Conservation (phyloP, 2,329 filamentous ascomycete species). For the Aspergillus piperis region DNA sequence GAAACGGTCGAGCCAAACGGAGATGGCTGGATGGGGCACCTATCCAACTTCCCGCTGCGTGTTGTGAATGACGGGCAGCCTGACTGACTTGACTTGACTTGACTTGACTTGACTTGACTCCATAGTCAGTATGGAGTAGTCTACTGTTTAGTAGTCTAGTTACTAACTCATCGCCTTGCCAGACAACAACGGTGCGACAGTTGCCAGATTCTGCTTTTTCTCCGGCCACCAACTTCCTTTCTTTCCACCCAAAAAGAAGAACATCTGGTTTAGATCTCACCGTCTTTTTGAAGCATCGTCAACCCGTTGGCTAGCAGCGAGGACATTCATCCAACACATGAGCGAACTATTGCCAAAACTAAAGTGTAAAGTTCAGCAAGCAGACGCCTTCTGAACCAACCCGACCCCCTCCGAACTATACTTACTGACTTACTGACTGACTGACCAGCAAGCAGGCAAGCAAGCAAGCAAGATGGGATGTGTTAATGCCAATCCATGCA, state of each 20-base stretch:
- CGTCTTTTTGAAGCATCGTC: not conserved
- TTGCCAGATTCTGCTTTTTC: not conserved
- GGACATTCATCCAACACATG: not conserved
- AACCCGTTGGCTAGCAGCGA: not conserved
- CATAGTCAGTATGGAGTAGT: too few species aligned
- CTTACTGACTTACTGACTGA: too few species aligned
- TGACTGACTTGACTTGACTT: not conserved
- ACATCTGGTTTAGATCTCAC: not conserved
- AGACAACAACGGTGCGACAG: not conserved
- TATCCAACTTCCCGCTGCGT: not conserved
- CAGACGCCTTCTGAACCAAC: slow-evolving; percentile 2
- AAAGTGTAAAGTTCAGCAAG: not conserved
- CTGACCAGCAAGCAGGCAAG: not conserved
- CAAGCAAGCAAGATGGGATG: not conserved
- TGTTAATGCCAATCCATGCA: too few species aligned
- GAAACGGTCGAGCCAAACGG: slow-evolving; percentile 9
- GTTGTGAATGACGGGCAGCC: not conserved
- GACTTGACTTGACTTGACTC: too few species aligned
- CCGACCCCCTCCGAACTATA: not conserved
- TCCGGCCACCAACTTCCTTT: too few species aligned
- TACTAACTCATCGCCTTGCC: not conserved
- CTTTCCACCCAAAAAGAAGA: too few species aligned
- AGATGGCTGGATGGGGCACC: slow-evolving; percentile 5
- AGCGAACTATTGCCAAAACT: not conserved
- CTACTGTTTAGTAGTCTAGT: too few species aligned